phyloP scores from a whole-genome alignment of 805 yeast genomes.

The Starmerella stigmatis region DNA sequence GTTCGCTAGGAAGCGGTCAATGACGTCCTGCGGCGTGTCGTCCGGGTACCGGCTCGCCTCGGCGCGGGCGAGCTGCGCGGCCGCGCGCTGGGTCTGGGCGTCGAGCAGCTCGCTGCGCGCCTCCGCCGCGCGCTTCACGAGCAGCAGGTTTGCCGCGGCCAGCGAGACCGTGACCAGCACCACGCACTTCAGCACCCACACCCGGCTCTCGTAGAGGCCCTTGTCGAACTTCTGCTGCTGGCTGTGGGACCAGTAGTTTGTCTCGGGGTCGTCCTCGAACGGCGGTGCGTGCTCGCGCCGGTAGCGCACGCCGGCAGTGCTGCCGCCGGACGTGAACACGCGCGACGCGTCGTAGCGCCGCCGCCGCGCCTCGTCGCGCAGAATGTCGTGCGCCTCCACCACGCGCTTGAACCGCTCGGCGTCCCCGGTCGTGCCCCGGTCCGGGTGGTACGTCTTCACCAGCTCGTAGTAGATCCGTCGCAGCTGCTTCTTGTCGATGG shows the following conservation, averaged over 20 bases:
- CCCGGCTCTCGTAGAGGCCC: slow-evolving; percentile 33
- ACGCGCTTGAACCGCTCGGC: slow-evolving; percentile 45
- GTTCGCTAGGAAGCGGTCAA: slow-evolving; percentile 42
- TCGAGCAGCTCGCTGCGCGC: slow-evolving; percentile 19
- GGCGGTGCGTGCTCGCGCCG: neutral
- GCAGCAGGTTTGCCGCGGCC: slow-evolving; percentile 35
- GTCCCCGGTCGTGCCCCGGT: slow-evolving; percentile 30
- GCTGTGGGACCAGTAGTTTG: slow-evolving; percentile 26
- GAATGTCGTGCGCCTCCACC: slow-evolving; percentile 48
- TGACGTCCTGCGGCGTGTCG: slow-evolving; percentile 39
- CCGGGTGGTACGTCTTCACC: slow-evolving; percentile 80
- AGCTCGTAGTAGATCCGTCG: slow-evolving; percentile 45
- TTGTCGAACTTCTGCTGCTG: slow-evolving; percentile 31
- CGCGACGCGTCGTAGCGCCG: slow-evolving; percentile 14
- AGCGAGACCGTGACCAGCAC: slow-evolving; percentile 33
- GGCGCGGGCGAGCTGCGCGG: slow-evolving; percentile 35
- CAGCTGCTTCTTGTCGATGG: slow-evolving; percentile 33
- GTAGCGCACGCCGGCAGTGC: neutral
- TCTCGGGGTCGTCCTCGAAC: slow-evolving; percentile 12
- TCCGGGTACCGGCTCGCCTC: slow-evolving; percentile 47
- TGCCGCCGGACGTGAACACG: neutral
- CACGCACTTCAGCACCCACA: slow-evolving; percentile 39
- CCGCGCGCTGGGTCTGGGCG: slow-evolving; percentile 25
- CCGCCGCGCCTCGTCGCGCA: slow-evolving; percentile 38
- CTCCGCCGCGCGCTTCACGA: slow-evolving; percentile 23